A percentile compares a stretch with the other conserved stretches of the same genome.
Conservation (phyloP, 2,329 filamentous ascomycete species). For the Nannizziopsis arthrosporioides region DNA sequence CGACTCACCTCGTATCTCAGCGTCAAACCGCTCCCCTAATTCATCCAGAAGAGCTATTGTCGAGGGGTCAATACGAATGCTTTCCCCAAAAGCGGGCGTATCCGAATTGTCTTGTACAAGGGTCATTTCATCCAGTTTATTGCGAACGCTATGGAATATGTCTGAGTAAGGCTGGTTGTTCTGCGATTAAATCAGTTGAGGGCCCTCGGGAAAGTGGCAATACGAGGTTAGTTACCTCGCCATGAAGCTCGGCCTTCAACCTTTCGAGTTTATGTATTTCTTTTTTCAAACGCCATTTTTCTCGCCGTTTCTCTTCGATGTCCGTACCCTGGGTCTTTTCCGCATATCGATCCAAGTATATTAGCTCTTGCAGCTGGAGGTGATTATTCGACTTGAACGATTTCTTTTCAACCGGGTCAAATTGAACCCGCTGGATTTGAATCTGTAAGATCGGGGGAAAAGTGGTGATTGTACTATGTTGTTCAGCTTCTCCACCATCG, state of each 20-base stretch:
- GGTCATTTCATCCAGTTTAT: constrained; percentile 35
- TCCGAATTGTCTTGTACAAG: constrained; percentile 26
- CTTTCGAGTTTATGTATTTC: constrained; percentile 46
- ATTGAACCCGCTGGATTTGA: constrained; percentile 72
- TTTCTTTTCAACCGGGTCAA: constrained; percentile 48
- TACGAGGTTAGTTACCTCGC: constrained; percentile 18
- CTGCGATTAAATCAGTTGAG: constrained; percentile 14
- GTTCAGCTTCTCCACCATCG: constrained; percentile 46
- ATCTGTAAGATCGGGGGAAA: constrained; percentile 80
- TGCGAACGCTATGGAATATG: constrained; percentile 27
- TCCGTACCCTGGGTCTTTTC: constrained; percentile 46
- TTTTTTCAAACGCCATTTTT: constrained; percentile 59
- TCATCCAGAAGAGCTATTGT: constrained; percentile 36
- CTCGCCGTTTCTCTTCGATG: constrained; percentile 54
- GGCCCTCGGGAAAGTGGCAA: neutral
- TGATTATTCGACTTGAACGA: constrained; percentile 64
- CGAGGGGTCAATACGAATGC: constrained; percentile 33
- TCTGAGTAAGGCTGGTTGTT: constrained; percentile 23
- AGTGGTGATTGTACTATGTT: constrained; percentile 61
- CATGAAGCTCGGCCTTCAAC: constrained; percentile 33
- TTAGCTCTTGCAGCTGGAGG: constrained; percentile 63
- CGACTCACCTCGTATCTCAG: constrained; percentile 37
- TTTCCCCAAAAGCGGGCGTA: constrained; percentile 29
- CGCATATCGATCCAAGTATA: constrained; percentile 85
- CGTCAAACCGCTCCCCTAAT: constrained; percentile 35